Evolutionary conservation across 2,329 filamentous ascomycete species (phyloP).

Genomic region (Torrubiella hemipterigena): DNA sequence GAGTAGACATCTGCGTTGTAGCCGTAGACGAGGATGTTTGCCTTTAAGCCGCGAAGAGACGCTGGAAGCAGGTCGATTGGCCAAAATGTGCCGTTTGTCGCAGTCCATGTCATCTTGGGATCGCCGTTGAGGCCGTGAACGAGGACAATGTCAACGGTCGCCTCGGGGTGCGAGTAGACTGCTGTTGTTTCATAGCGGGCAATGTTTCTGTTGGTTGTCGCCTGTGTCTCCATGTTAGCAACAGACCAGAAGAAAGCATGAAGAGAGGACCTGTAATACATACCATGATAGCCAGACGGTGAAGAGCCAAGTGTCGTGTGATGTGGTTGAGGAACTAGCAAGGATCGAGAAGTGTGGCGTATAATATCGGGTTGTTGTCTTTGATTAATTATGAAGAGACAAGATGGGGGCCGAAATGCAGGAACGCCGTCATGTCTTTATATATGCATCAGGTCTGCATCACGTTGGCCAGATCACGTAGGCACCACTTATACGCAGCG

Average conservation of each 20-base stretch:
- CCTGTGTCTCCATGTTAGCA: constrained; percentile 21
- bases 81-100: constrained; percentile 52
- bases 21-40: constrained; percentile 59
- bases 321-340: too few relatives aligned
- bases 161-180: constrained; percentile 46
- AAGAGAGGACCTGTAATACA: constrained; percentile 7
- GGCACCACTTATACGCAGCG: too few relatives aligned
- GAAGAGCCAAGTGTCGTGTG: too few relatives aligned
- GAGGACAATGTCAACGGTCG: constrained; percentile 53
- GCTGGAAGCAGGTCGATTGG: constrained; percentile 53
- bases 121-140: constrained; percentile 61
- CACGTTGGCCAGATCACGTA: too few relatives aligned
- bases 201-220: constrained; percentile 17
- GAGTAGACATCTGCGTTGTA: constrained; percentile 58
- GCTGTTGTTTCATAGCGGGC: constrained; percentile 44
- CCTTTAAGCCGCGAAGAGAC: constrained; percentile 42
- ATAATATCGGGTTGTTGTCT: too few relatives aligned
- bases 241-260: background rate
- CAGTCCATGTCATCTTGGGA: constrained; percentile 51
- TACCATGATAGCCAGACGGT: too few relatives aligned
- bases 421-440: too few relatives aligned
- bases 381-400: too few relatives aligned
- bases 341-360: too few relatives aligned
- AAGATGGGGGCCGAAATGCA: too few relatives aligned
- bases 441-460: too few relatives aligned